These are phyloP conservation scores for Diaporthe sp. DNA, from an alignment of 2,329 filamentous ascomycete species.

Conservation along the genomic window DNA sequence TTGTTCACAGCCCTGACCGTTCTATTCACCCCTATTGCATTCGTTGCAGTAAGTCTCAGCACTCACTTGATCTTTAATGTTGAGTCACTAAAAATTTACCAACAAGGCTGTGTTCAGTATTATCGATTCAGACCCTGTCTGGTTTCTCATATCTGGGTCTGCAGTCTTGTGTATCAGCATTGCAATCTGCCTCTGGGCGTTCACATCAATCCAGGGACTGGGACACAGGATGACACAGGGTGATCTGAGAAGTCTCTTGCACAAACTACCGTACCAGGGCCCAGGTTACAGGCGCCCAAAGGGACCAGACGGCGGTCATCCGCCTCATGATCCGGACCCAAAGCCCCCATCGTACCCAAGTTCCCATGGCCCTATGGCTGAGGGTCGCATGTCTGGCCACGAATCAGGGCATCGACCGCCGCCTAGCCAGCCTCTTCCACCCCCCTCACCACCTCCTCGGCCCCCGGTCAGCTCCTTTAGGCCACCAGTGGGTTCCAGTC, in stretches of 20 bases:
- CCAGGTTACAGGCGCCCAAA: slow-evolving; percentile 2
- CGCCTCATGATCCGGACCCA: background rate
- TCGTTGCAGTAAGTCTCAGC: background rate
- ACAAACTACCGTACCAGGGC: background rate
- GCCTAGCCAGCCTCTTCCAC: background rate
- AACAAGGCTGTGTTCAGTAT: background rate
- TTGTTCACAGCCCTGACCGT: background rate
- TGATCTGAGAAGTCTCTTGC: background rate
- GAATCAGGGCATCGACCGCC: background rate
- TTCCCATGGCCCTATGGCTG: background rate
- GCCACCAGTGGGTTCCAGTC: background rate
- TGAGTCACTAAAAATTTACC: background rate
- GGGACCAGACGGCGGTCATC: background rate
- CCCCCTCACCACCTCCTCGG: slow-evolving; percentile 3
- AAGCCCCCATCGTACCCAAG: background rate
- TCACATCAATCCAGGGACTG: background rate
- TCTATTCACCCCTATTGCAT: background rate
- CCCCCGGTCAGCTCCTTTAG: background rate
- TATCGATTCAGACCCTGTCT: slow-evolving; percentile 2
- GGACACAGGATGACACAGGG: background rate
- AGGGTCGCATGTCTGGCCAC: background rate
- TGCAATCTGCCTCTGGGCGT: slow-evolving; percentile 4
- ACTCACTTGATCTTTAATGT: background rate
- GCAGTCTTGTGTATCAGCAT: slow-evolving; percentile 20
- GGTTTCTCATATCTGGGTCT: slow-evolving; percentile 5